Evolutionary conservation across 768 basidiomycete species (phyloP).

Genomic region (Leccinum arenicola): DNA sequence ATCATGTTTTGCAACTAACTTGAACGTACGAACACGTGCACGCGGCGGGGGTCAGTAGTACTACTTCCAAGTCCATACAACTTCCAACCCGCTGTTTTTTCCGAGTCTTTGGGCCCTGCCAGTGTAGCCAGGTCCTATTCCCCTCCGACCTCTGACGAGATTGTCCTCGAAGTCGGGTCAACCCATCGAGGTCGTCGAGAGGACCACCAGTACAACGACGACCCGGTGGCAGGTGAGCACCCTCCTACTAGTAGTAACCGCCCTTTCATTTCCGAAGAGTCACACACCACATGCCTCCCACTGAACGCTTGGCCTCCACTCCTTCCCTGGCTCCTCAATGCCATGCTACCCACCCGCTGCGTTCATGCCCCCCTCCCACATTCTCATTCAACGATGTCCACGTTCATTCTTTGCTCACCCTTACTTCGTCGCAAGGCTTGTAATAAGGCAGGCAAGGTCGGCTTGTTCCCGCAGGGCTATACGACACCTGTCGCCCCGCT

Average conservation of each 20-base stretch:
- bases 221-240: conserved; percentile 78
- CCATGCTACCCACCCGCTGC: conserved; percentile 9
- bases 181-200: conserved; percentile 85
- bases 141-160: conserved; percentile 60
- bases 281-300: conserved; percentile 1
- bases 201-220: conserved; percentile 88
- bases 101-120: too few species aligned
- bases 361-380: conserved; percentile 14
- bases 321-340: neutral
- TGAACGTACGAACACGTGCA: too few species aligned
- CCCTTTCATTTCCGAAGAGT: conserved; percentile 10
- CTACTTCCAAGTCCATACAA: too few species aligned
- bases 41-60: too few species aligned
- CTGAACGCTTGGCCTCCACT: conserved; percentile 5
- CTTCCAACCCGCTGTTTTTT: too few species aligned
- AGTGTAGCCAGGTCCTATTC: too few species aligned
- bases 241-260: neutral
- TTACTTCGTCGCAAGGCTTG: neutral
- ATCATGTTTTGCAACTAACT: too few species aligned
- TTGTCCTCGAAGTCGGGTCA: conserved; percentile 81
- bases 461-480: too few species aligned
- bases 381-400: conserved; percentile 20
- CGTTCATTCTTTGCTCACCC: conserved; percentile 24
- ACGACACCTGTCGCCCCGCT: conserved; percentile 35
- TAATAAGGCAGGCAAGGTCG: too few species aligned